Evolutionary conservation across 2,329 filamentous ascomycete species (phyloP), one percentile per base, ranked within the genome.

Genomic region (Claviceps sp.): DNA sequence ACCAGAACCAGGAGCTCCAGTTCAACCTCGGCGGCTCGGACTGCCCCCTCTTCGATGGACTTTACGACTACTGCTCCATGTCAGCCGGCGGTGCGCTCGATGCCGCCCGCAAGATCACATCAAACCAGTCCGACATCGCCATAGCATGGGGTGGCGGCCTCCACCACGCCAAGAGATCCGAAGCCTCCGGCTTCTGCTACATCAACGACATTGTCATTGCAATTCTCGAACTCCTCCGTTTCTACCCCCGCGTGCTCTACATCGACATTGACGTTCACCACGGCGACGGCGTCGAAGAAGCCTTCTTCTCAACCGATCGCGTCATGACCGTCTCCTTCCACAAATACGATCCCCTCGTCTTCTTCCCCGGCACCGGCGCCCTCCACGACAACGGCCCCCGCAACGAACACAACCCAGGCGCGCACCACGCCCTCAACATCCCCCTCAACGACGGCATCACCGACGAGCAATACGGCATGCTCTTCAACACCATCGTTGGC

Each of bases 141-240:
- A 89, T 98, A 63, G 94, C 95, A 61, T 98, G 93, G 93, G 93
- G 89, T 18, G 93, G 93, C 38, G 93, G 93, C 11, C 78, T 98
- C 34, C 93, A 98, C 67, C 93, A 98, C 63, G 93, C 93, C 46
- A 96, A 97, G 69, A 93, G 91, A 65, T 81, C 85, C 50, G 89
- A 95, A 69, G 91, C 93, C 0, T 91, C 86, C 14, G 93, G 93
- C 0, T 98, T 98, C 69, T 98, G 93, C 72, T 98, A 98, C 71
- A 89, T 97, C 71, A 98, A 98, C 67, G 93, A 98, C 68, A 97
- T 97, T 61, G 93, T 97, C 53, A 78, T 98, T 47, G 88, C 86
- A 38, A 93, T 96, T 60, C 77, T 97, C 40, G 86, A 96, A 65
- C 78, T 98, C 9, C 75, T 97, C 16, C 84, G 86, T 34, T 79